phyloP scores from a whole-genome alignment of 116 monocot genomes.

The Cymodocea nodosa region DNA sequence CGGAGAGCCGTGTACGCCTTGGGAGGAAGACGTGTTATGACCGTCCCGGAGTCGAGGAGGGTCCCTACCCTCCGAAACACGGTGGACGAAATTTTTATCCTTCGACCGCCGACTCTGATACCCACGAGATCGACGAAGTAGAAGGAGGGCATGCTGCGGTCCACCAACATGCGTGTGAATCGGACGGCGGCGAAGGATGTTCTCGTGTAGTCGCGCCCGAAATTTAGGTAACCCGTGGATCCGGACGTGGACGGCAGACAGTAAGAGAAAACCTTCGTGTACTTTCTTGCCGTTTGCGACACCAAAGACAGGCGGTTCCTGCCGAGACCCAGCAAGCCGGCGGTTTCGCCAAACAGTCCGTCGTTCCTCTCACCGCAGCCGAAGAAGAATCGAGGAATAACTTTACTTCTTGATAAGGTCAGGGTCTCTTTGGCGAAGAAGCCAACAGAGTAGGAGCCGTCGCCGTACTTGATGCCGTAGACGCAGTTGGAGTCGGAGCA shows the following conservation, averaged over 20 bases:
- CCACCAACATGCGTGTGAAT: slow-evolving; percentile 36
- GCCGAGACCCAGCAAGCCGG: slow-evolving; percentile 55
- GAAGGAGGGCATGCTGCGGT: slow-evolving; percentile 13
- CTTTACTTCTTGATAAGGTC: slow-evolving; percentile 18
- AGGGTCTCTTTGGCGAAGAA: slow-evolving; percentile 45
- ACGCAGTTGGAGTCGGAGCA: slow-evolving; percentile 41
- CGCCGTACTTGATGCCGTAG: slow-evolving; percentile 61
- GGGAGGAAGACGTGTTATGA: slow-evolving; percentile 47
- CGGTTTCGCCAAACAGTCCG: slow-evolving; percentile 37
- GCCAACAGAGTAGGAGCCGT: slow-evolving; percentile 50
- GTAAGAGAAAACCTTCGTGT: slow-evolving; percentile 39
- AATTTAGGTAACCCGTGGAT: slow-evolving; percentile 23
- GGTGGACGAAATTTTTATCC: slow-evolving; percentile 9
- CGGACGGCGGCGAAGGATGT: slow-evolving; percentile 1
- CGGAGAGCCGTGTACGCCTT: slow-evolving; percentile 38
- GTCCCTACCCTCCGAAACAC: slow-evolving; percentile 32
- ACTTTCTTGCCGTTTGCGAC: slow-evolving; percentile 28
- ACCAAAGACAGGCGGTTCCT: slow-evolving; percentile 26
- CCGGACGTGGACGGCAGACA: slow-evolving; percentile 38
- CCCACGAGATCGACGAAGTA: slow-evolving; percentile 33
- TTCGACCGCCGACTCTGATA: slow-evolving; percentile 25
- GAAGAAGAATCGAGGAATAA: slow-evolving; percentile 23
- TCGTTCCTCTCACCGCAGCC: slow-evolving; percentile 47
- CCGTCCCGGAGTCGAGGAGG: slow-evolving; percentile 64
- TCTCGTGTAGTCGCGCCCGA: slow-evolving; percentile 9